Percentiles rank a stretch among this genome's conserved stretches.
Conservation (phyloP, 805 yeast genomes). For the Saturnispora zaruensis region DNA sequence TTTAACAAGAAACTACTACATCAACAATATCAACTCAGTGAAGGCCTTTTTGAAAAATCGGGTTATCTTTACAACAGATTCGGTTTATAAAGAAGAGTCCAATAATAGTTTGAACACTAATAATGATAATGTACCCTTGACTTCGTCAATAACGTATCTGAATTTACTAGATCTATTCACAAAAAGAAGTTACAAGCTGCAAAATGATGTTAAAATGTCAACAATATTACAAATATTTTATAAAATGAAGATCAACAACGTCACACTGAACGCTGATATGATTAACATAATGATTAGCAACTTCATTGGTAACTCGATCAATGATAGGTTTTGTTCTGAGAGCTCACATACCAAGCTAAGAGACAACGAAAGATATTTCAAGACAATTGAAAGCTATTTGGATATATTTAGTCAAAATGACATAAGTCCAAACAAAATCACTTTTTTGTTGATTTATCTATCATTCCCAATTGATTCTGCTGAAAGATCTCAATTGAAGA, state of each 20-base stretch:
- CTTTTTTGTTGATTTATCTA: conserved; percentile 2
- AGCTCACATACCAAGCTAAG: background rate
- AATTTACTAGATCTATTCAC: conserved; percentile 8
- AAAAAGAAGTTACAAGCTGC: background rate
- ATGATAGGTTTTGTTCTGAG: background rate
- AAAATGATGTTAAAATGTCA: background rate
- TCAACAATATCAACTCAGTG: conserved; percentile 8
- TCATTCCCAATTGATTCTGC: conserved; percentile 6
- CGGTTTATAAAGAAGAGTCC: background rate
- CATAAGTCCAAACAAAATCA: conserved; percentile 3
- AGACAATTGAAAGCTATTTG: background rate
- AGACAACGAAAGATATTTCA: background rate
- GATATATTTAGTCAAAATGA: background rate
- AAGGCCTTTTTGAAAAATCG: conserved; percentile 8
- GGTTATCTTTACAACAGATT: conserved; percentile 6
- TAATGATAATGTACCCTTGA: conserved; percentile 2
- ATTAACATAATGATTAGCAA: conserved; percentile 4
- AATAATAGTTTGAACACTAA: background rate
- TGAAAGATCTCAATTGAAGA: background rate
- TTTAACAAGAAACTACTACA: conserved; percentile 4
- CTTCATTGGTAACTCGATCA: conserved; percentile 3
- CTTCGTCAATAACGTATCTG: background rate
- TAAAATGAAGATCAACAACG: conserved; percentile 7
- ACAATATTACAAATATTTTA: background rate
- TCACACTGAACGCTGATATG: conserved; percentile 2